A percentile compares a stretch with the other conserved stretches of the same genome.
These are phyloP conservation scores for Trametes gibbosa DNA, from an alignment of 768 basidiomycete species.

Conservation along the genomic window DNA sequence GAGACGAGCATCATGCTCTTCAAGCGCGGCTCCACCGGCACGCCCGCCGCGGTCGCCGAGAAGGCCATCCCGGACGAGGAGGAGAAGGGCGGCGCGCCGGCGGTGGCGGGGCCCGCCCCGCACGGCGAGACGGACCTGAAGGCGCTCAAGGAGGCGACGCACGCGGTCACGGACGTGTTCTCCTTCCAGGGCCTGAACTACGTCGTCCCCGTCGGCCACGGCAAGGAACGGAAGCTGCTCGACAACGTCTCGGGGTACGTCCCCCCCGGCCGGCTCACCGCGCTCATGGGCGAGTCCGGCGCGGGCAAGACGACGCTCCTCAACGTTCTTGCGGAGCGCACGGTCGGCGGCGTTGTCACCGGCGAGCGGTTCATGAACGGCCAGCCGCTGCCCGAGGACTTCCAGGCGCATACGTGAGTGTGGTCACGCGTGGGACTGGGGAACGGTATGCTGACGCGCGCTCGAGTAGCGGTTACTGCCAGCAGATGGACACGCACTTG, in stretches of 20 bases:
- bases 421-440: too few species aligned
- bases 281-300: slow-evolving; percentile 67
- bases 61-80: slow-evolving; percentile 27
- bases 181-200: slow-evolving; percentile 78
- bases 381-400: slow-evolving; percentile 43
- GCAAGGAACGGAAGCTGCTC: slow-evolving; percentile 47
- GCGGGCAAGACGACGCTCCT: slow-evolving; percentile 54
- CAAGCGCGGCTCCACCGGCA: slow-evolving; percentile 50
- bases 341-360: slow-evolving; percentile 35
- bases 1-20: slow-evolving; percentile 54
- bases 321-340: slow-evolving; percentile 45
- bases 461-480: slow-evolving; percentile 62
- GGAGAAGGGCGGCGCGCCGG: slow-evolving; percentile 19
- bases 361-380: slow-evolving; percentile 48
- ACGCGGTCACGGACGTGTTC: slow-evolving; percentile 50
- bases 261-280: slow-evolving; percentile 75
- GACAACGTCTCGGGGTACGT: slow-evolving; percentile 79
- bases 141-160: slow-evolving; percentile 15
- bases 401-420: slow-evolving; percentile 48
- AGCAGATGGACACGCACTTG: slow-evolving; percentile 83
- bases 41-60: slow-evolving; percentile 15
- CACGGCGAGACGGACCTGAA: not conserved
- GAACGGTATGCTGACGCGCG: slow-evolving; percentile 26
- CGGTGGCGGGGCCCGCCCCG: not conserved
- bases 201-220: slow-evolving; percentile 52